Percentiles rank a stretch among this genome's conserved stretches.
Conservation (phyloP, 148 eudicot species). For the Fagopyrum esculentum region DNA sequence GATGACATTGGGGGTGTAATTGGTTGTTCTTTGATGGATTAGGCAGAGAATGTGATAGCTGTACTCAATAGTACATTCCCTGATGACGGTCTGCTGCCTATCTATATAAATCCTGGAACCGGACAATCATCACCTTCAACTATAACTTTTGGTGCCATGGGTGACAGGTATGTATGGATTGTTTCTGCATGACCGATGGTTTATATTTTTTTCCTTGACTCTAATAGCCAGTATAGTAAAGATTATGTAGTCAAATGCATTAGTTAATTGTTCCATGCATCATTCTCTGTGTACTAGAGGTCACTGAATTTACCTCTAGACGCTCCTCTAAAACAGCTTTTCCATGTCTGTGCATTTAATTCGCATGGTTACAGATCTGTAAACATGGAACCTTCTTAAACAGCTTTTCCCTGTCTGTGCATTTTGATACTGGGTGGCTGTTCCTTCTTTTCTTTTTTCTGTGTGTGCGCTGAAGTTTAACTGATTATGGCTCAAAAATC, state of each 20-base stretch:
- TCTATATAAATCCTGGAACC: conserved; percentile 68
- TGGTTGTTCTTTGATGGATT: conserved; percentile 15
- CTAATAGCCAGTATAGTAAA: neutral
- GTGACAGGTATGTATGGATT: conserved; percentile 63
- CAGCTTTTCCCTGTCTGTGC: too few relatives aligned
- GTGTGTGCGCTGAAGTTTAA: neutral
- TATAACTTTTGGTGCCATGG: conserved; percentile 99
- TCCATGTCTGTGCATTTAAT: neutral
- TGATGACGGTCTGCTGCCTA: conserved; percentile 83
- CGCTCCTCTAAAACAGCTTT: neutral
- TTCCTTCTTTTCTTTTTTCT: too few relatives aligned
- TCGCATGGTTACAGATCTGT: neutral
- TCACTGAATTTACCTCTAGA: neutral
- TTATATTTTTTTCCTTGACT: neutral
- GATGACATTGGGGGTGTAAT: conserved; percentile 5
- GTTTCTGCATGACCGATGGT: neutral
- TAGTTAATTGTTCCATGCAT: neutral
- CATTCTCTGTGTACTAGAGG: neutral
- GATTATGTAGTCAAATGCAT: neutral
- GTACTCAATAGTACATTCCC: conserved; percentile 88
- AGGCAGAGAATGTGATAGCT: conserved; percentile 82
- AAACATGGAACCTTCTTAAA: too few relatives aligned
- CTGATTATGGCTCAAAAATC: neutral
- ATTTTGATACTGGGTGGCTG: too few relatives aligned
- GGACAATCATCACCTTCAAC: conserved; percentile 64